Base-by-base conservation (phyloP, 768 basidiomycete genomes). In the Amanita pseudoporphyria region DNA sequence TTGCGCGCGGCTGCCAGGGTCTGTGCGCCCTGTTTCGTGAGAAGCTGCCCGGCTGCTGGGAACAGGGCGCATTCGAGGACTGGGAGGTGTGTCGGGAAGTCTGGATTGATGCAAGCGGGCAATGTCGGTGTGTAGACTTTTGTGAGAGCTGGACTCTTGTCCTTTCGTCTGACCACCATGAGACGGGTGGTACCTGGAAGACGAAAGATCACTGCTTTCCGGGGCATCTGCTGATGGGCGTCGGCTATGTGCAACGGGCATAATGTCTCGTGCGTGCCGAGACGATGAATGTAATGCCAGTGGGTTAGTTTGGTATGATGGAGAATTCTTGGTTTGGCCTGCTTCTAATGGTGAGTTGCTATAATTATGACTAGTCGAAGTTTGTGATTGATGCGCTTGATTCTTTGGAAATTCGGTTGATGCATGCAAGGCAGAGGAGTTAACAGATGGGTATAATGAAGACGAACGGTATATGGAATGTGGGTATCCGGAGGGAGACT, bases 391-490 rank as follows among this genome's bases (percentile, higher is more conserved):
- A 32, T 36, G 19, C 28, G 26, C n/a, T 30, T 38, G 47, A 21
- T 39, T 41, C 36, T 48, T 48, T 37, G 47, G 31, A 31, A 24
- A 19, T 12, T 47, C 35, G 5, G 22, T 14, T 38, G 35, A 22
- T 28, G 32, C 14, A 19, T 35, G 31, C n/a, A 19, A 28, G 24
- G 37, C 24, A 32, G 37, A n/a, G 38, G 21, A 10, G 37, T 19
- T 32, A 12, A 40, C 16, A 40, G 47, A 26, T 24, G 47, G 46
- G 46, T 47, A 48, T 48, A 40, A 7, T 30, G 47, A 33, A 22
- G 36, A 40, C 9, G 47, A 31, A 18, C 47, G 47, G 47, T 48
- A 48, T 48, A 39, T 30, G 16, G 36, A 18, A 39, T 48, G 40
- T 10, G 39, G 38, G 47, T 49, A 49, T 43, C 41, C 38, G 19